phyloP scores from a whole-genome alignment of 257 asterid species.

The Thymus quinquecostatus region DNA sequence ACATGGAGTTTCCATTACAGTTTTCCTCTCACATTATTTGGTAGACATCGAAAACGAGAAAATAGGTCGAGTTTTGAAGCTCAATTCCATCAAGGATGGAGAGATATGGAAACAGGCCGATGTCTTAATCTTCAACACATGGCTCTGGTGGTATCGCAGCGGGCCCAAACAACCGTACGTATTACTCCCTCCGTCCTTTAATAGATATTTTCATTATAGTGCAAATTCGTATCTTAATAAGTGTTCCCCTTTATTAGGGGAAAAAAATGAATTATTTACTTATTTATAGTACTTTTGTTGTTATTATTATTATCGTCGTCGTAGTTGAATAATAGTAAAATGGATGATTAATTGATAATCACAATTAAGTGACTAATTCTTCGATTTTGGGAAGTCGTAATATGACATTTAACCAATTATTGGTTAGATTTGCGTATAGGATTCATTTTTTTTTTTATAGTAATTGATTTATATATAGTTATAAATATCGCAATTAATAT shows the following conservation, averaged over 20 bases:
- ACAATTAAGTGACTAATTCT: background rate
- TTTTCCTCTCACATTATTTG: conserved; percentile 48
- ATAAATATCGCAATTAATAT: background rate
- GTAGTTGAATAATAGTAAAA: too few species aligned
- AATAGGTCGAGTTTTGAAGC: conserved; percentile 51
- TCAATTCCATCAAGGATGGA: conserved; percentile 50
- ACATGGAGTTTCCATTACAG: conserved; percentile 42
- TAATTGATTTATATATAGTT: background rate
- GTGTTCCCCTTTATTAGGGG: background rate
- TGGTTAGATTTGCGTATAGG: background rate
- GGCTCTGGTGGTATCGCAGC: conserved; percentile 76
- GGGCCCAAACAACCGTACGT: conserved; percentile 64
- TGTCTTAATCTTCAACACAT: conserved; percentile 63
- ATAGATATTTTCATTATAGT: too few species aligned
- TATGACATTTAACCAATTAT: background rate
- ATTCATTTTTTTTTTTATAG: background rate
- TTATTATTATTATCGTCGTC: too few species aligned
- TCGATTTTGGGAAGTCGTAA: background rate
- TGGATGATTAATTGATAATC: background rate
- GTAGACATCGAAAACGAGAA: conserved; percentile 47
- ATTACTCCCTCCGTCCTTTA: background rate
- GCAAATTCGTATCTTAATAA: too few species aligned
- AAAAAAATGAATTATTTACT: too few species aligned
- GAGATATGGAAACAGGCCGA: conserved; percentile 56
- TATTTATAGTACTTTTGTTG: too few species aligned